Base-by-base conservation (phyloP, 139 green algal species). In the Coccomyxa sp. region DNA sequence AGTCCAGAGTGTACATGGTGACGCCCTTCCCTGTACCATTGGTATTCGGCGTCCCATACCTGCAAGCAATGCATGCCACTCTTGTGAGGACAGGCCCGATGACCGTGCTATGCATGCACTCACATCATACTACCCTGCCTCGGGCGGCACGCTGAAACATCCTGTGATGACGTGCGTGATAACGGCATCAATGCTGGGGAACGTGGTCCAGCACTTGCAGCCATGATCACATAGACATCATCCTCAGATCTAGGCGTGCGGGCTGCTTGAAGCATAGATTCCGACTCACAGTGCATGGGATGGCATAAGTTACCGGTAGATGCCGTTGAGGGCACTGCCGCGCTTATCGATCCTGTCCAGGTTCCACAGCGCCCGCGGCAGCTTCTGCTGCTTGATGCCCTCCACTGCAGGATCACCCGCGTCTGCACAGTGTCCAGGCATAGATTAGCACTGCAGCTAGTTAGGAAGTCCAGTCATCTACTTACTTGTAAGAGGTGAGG, bases 1-100 rank as follows among this genome's bases (percentile, higher is more conserved):
- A 84, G 70, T 90, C 86, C 24, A 90, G 12, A 6, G 74, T 70
- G 39, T 90, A 90, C 54, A 90, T 83, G 31, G 79, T 86, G 35
- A 85, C 83, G 8, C 76, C 76, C 7, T 44, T 37, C 7, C 81
- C 81, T 34, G 73, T 82, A 34, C 81, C 84, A 7, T 55, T 38
- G 16, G 54, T 37, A 8, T 22, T 39, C 8, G 7, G 50, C 1
- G 18, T 73, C 4, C 70, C 83, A 73, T 70, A 78, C n/a, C 83
- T 78, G 74, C 27, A 68, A 29, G 34, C 27, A 10, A 74, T 12
- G 33, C 29, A 35, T 69, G 37, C 35, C 24, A 27, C 18, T 0
- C 50, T 64, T 12, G 50, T 7, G n/a, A n/a, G n/a, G n/a, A n/a
- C n/a, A n/a, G n/a, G n/a, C 50, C 27, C 50, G 27, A 64, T 64